Conservation (phyloP, 2,329 filamentous ascomycete genomes). For the Claviceps spartinae region DNA sequence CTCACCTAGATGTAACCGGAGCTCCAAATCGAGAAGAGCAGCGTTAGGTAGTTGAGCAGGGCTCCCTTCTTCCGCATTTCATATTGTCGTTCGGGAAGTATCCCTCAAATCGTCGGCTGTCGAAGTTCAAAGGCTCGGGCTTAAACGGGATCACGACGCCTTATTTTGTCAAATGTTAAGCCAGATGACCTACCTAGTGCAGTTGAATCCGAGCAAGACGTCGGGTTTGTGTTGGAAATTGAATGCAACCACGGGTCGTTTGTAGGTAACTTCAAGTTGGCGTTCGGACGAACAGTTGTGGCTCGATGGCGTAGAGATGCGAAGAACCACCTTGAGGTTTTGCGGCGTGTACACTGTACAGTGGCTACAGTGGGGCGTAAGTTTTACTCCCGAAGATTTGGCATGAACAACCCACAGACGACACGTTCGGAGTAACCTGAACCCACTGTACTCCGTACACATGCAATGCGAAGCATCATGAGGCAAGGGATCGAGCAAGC, state of each 20-base stretch:
- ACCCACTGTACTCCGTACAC: background rate
- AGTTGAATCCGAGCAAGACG: background rate
- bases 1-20: slow-evolving; percentile 1
- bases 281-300: background rate
- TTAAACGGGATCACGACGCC: background rate
- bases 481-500: background rate
- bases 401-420: too few relatives aligned
- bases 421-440: too few relatives aligned
- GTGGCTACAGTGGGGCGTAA: too few relatives aligned
- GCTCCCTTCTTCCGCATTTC: background rate
- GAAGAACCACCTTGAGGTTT: background rate
- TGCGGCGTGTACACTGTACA: background rate
- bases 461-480: background rate
- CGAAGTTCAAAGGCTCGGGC: background rate
- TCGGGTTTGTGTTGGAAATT: background rate
- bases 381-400: too few relatives aligned
- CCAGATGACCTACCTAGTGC: background rate
- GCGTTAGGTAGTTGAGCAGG: background rate
- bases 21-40: background rate
- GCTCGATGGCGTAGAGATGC: background rate
- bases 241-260: background rate
- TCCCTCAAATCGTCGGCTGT: too few relatives aligned
- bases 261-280: background rate
- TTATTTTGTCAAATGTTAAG: background rate
- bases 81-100: background rate